These are phyloP conservation scores for Penicillium herquei DNA, from an alignment of 495 filamentous ascomycete species.

Conservation along the genomic window DNA sequence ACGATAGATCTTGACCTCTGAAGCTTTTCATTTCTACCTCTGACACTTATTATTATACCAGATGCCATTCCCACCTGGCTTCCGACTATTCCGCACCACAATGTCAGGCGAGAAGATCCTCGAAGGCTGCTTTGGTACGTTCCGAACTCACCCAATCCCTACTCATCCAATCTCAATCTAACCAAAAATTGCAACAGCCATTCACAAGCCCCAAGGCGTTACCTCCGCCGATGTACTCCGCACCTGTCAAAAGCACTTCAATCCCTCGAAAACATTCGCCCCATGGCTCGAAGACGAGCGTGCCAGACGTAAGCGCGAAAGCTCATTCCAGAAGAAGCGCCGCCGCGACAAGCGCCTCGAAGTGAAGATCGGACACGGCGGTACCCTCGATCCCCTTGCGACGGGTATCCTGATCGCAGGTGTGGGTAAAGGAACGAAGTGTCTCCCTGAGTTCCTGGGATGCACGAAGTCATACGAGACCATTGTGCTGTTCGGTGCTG, in stretches of 20 bases:
- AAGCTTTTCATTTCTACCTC: not conserved
- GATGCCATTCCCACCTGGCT: constrained; percentile 34
- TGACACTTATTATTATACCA: constrained; percentile 2
- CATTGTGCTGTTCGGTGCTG: constrained; percentile 83
- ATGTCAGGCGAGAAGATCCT: constrained; percentile 60
- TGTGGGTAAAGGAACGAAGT: constrained; percentile 84
- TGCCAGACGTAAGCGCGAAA: constrained; percentile 49
- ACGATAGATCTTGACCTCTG: not conserved
- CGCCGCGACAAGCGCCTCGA: constrained; percentile 49
- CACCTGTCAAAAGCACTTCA: constrained; percentile 76
- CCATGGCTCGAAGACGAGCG: constrained; percentile 67
- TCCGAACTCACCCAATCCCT: constrained; percentile 5
- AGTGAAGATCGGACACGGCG: constrained; percentile 95
- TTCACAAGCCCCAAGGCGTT: constrained; percentile 86
- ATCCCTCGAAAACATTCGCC: constrained; percentile 71
- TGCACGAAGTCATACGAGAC: constrained; percentile 94
- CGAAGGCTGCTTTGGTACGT: constrained; percentile 72
- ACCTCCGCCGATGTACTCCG: constrained; percentile 87
- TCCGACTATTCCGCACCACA: constrained; percentile 43
- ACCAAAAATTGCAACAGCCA: constrained; percentile 50
- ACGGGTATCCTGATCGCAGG: constrained; percentile 89
- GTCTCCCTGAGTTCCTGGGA: constrained; percentile 68
- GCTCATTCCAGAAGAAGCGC: constrained; percentile 51
- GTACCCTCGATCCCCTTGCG: constrained; percentile 91
- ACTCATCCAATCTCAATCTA: not conserved